phyloP scores from a whole-genome alignment of 805 yeast genomes.

The Saturnispora besseyi region DNA sequence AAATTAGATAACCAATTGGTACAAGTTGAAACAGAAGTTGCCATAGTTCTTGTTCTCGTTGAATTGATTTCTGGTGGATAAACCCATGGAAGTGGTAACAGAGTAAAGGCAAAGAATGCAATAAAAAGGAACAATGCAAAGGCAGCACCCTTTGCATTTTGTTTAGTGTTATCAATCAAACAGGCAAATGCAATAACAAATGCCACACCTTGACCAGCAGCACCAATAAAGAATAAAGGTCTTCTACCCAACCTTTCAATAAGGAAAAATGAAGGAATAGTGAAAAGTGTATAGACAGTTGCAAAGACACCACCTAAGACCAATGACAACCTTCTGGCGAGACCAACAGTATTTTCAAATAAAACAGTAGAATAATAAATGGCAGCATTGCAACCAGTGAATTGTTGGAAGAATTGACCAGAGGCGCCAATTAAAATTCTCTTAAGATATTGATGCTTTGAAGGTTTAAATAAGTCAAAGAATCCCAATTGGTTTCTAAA shows the following conservation, averaged over 20 bases:
- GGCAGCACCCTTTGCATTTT: conserved; percentile 57
- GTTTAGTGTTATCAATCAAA: conserved; percentile 30
- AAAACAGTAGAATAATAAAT: conserved; percentile 56
- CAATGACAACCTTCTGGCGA: conserved; percentile 43
- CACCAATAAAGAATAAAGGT: conserved; percentile 36
- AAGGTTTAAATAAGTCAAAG: conserved; percentile 33
- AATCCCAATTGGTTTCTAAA: conserved; percentile 29
- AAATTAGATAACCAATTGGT: conserved; percentile 66
- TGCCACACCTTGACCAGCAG: conserved; percentile 40
- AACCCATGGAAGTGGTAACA: conserved; percentile 43
- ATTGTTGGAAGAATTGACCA: conserved; percentile 61
- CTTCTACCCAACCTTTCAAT: conserved; percentile 66
- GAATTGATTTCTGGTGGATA: conserved; percentile 63
- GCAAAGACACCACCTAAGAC: conserved; percentile 60
- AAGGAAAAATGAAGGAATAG: conserved; percentile 52
- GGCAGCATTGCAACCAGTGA: conserved; percentile 64
- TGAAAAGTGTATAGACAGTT: conserved; percentile 50
- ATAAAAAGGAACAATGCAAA: conserved; percentile 56
- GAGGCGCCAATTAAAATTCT: conserved; percentile 56
- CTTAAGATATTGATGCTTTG: conserved; percentile 51
- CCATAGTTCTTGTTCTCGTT: conserved; percentile 59
- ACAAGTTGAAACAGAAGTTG: conserved; percentile 52
- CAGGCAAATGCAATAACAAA: conserved; percentile 44
- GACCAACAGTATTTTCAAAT: conserved; percentile 42
- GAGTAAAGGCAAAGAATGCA: conserved; percentile 43